Percentiles rank a stretch among this genome's conserved stretches.
Evolutionary conservation across 305 asterid species (phyloP).

Genomic region (Fraxinus platypoda): DNA sequence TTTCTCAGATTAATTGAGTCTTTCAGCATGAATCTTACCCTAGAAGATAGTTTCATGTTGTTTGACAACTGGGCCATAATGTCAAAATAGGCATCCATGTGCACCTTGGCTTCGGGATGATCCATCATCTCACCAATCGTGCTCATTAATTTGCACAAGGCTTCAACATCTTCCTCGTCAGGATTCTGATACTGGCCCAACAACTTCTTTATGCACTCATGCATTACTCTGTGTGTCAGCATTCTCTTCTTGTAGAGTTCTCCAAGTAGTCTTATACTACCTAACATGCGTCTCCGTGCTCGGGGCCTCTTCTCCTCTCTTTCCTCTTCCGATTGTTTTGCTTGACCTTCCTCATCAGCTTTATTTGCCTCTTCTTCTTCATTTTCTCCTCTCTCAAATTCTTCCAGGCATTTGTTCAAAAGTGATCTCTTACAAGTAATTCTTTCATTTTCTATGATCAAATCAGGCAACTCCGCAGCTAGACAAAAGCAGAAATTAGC

Average conservation of each 20-base stretch:
- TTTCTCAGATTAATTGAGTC: conserved; percentile 55
- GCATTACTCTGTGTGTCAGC: conserved; percentile 81
- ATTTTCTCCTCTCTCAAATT: conserved; percentile 80
- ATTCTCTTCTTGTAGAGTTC: conserved; percentile 77
- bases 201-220: conserved; percentile 68
- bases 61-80: conserved; percentile 52
- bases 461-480: neutral
- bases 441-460: neutral
- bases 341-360: conserved; percentile 60
- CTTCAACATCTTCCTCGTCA: conserved; percentile 75
- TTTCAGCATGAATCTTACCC: conserved; percentile 72
- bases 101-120: conserved; percentile 61
- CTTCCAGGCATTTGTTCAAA: conserved; percentile 74
- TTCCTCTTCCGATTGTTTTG: conserved; percentile 52
- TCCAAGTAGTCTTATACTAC: conserved; percentile 78
- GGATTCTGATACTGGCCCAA: conserved; percentile 64
- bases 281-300: conserved; percentile 68
- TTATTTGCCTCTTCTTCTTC: conserved; percentile 67
- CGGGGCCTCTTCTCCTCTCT: conserved; percentile 60
- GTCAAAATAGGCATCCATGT: conserved; percentile 64
- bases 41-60: conserved; percentile 54
- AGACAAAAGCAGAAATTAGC: neutral
- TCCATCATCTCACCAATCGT: conserved; percentile 81
- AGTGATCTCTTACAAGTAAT: conserved; percentile 50
- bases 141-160: conserved; percentile 80